phyloP scores from a whole-genome alignment of 2,329 filamentous ascomycete species.

The Calonectria multiphialidica region DNA sequence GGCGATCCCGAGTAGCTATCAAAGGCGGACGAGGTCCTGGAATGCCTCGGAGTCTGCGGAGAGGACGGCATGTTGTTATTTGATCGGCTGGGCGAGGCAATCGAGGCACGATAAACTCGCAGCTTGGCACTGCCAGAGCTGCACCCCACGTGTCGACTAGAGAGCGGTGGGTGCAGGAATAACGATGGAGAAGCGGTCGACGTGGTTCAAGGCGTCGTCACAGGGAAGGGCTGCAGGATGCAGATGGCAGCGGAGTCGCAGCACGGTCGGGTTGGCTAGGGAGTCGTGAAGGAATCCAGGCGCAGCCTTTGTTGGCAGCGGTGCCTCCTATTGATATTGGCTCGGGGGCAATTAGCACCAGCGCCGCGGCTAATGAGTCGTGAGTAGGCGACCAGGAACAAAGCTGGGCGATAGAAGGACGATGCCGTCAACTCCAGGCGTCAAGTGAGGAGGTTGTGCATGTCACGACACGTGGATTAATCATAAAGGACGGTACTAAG shows the following conservation, averaged over 20 bases:
- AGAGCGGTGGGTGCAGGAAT: constrained; percentile 3
- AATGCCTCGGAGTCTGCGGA: constrained; percentile 70
- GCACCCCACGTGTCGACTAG: constrained; percentile 10
- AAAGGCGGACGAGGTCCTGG: constrained; percentile 67
- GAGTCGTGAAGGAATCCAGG: constrained; percentile 5
- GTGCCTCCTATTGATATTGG: constrained; percentile 22
- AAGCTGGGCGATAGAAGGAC: constrained; percentile 12
- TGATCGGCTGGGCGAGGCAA: constrained; percentile 8
- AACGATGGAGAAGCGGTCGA: not conserved
- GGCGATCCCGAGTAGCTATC: constrained; percentile 63
- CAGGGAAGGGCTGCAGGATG: not conserved
- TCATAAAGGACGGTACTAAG: constrained; percentile 16
- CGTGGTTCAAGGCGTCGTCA: not conserved
- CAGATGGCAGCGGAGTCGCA: not conserved
- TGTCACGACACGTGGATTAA: constrained; percentile 24
- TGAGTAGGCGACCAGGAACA: constrained; percentile 23
- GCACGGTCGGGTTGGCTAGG: not conserved
- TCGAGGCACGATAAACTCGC: constrained; percentile 22
- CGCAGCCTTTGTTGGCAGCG: constrained; percentile 16
- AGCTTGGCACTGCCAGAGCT: constrained; percentile 13
- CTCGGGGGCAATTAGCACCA: constrained; percentile 33
- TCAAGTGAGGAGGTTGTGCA: constrained; percentile 4
- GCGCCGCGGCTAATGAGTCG: constrained; percentile 32
- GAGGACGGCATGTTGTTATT: constrained; percentile 51
- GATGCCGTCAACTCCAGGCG: not conserved